phyloP scores from a whole-genome alignment of 2,329 filamentous ascomycete genomes.

The Fusarium guadeloupense region DNA sequence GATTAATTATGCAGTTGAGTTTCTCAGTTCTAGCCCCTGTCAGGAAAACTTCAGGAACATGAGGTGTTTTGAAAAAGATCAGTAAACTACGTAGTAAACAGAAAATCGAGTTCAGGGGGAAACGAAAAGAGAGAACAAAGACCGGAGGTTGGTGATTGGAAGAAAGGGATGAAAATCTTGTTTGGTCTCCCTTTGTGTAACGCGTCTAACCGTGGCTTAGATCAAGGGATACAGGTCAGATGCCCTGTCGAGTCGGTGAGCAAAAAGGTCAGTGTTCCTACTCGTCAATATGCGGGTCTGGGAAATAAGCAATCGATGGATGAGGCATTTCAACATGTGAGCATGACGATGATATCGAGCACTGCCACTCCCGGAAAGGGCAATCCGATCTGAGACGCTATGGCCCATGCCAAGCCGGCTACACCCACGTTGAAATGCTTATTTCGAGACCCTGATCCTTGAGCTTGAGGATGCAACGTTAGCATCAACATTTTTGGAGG shows the following conservation, averaged over 20 bases:
- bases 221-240: neutral
- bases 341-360: slow-evolving; percentile 15
- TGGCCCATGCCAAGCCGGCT: slow-evolving; percentile 37
- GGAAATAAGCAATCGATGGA: neutral
- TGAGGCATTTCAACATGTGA: slow-evolving; percentile 16
- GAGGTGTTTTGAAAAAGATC: too few relatives aligned
- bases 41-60: too few relatives aligned
- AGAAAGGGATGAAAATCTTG: neutral
- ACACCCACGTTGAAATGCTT: slow-evolving; percentile 33
- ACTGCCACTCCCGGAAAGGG: slow-evolving; percentile 31
- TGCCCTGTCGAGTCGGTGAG: slow-evolving; percentile 15
- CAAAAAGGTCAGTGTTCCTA: neutral
- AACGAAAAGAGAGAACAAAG: neutral
- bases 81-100: too few relatives aligned
- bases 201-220: neutral
- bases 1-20: too few relatives aligned
- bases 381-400: slow-evolving; percentile 22
- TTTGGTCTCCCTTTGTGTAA: neutral
- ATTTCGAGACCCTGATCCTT: slow-evolving; percentile 24
- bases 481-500: too few relatives aligned
- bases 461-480: neutral
- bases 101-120: too few relatives aligned
- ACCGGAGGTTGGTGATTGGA: neutral
- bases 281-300: slow-evolving; percentile 1
- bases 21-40: too few relatives aligned